phyloP scores from a whole-genome alignment of 805 yeast species.

The Metschnikowia noctiluminum region DNA sequence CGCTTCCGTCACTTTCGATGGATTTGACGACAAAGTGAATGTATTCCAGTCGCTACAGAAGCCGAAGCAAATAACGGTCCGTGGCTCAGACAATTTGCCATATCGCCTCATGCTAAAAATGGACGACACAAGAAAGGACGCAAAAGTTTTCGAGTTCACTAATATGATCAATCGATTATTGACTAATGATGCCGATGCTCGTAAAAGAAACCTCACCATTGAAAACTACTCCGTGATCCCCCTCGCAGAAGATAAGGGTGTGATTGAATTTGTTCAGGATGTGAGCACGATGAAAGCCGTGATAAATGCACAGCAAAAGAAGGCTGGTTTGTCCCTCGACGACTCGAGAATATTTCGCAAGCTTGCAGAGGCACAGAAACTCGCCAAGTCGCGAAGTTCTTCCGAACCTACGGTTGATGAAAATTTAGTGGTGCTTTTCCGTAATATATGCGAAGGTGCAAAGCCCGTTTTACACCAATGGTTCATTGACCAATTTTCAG shows the following conservation, averaged over 20 bases:
- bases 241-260: conserved; percentile 78
- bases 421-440: conserved; percentile 22
- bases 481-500: conserved; percentile 87
- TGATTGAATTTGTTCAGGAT: conserved; percentile 78
- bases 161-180: conserved; percentile 78
- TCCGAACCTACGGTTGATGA: conserved; percentile 4
- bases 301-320: conserved; percentile 26
- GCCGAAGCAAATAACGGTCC: conserved; percentile 72
- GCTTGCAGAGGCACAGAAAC: conserved; percentile 31
- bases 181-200: conserved; percentile 63
- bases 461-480: conserved; percentile 80
- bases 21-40: conserved; percentile 64
- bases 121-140: conserved; percentile 94
- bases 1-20: conserved; percentile 48
- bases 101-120: conserved; percentile 80
- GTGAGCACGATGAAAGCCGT: conserved; percentile 70
- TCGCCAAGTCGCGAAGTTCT: conserved; percentile 12
- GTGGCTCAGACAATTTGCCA: conserved; percentile 73
- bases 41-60: conserved; percentile 80
- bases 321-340: conserved; percentile 21
- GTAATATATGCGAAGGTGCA: conserved; percentile 29
- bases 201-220: conserved; percentile 66
- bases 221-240: conserved; percentile 88
- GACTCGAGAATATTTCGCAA: conserved; percentile 28
- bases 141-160: conserved; percentile 88